A percentile compares a stretch with the other conserved stretches of the same genome.
These are phyloP conservation scores for Medicago lupulina DNA, from an alignment of 306 rosid species.

Conservation along the genomic window DNA sequence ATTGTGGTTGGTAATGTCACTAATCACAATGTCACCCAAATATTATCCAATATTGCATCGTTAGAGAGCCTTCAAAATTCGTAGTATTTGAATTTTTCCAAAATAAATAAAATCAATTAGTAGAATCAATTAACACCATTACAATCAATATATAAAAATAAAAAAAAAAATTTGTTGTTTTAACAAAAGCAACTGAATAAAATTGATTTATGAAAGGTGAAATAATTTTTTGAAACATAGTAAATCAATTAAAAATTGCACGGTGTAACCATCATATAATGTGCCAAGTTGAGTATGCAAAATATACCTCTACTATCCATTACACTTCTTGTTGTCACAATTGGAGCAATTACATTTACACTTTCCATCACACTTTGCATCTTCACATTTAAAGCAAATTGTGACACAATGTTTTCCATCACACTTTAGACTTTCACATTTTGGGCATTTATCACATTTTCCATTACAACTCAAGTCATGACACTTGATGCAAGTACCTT, in stretches of 20 bases:
- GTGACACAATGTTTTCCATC: conserved; percentile 1
- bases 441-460: conserved; percentile 2
- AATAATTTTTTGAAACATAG: too few relatives aligned
- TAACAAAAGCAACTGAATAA: too few relatives aligned
- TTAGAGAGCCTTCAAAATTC: neutral
- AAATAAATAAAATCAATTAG: neutral
- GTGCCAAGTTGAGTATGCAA: neutral
- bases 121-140: neutral
- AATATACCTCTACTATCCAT: conserved; percentile 36
- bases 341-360: neutral
- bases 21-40: too few relatives aligned
- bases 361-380: neutral
- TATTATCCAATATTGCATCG: neutral
- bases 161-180: neutral
- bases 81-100: neutral
- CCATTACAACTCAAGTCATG: neutral
- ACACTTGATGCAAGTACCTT: neutral
- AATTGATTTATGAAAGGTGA: too few relatives aligned
- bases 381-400: neutral
- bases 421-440: conserved; percentile 16
- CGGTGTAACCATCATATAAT: too few relatives aligned
- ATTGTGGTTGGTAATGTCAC: too few relatives aligned
- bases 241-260: too few relatives aligned
- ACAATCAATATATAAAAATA: too few relatives aligned
- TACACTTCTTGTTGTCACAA: neutral